Percentiles rank a stretch among this genome's conserved stretches.
Evolutionary conservation across 148 eudicot genomes (phyloP).

Genomic region (Persicaria maculosa): DNA sequence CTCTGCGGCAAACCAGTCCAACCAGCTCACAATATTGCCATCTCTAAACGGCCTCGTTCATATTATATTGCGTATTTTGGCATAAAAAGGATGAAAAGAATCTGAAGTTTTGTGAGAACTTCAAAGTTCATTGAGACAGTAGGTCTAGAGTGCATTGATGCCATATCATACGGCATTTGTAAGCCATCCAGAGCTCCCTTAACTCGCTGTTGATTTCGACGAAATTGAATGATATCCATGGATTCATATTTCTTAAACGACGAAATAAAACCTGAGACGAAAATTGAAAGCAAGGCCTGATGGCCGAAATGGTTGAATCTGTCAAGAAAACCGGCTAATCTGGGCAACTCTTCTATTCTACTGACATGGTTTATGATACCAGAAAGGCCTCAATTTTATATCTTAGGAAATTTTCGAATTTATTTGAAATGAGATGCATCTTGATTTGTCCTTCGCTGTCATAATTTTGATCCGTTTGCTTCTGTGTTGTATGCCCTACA

Average conservation of each 20-base stretch:
- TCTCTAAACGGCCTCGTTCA: too few species aligned
- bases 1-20: too few species aligned
- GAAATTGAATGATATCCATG: not conserved
- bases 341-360: not conserved
- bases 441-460: not conserved
- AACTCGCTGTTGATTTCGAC: too few species aligned
- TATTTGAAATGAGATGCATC: not conserved
- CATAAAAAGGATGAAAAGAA: not conserved
- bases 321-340: not conserved
- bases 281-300: not conserved
- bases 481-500: conserved; percentile 23
- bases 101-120: not conserved
- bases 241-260: not conserved
- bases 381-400: not conserved
- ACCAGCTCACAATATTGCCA: too few species aligned
- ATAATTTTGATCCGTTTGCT: not conserved
- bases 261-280: not conserved
- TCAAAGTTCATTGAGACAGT: not conserved
- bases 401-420: not conserved
- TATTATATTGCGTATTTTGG: not conserved
- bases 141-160: not conserved
- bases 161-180: not conserved
- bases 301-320: not conserved
- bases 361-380: not conserved
- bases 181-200: too few species aligned